phyloP scores from a whole-genome alignment of 108 stramenopile genomes.

The Cylindrotheca closterium region DNA sequence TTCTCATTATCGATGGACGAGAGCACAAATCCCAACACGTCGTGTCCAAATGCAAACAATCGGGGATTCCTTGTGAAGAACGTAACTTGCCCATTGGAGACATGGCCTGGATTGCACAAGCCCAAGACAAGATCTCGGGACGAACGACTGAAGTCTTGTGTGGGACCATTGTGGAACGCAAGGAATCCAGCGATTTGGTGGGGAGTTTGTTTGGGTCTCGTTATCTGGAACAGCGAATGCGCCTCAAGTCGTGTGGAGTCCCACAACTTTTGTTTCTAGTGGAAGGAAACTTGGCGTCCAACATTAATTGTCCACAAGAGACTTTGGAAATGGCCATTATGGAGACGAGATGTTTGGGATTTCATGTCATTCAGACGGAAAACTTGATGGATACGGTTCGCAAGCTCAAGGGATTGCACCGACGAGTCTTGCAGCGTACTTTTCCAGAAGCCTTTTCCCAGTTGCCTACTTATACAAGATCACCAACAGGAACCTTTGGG shows the following conservation, averaged over 20 bases:
- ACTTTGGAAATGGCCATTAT: slow-evolving; percentile 52
- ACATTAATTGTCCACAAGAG: slow-evolving; percentile 35
- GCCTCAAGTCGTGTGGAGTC: slow-evolving; percentile 46
- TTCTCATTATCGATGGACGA: slow-evolving; percentile 45
- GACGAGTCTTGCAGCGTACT: slow-evolving; percentile 51
- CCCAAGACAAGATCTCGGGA: neutral
- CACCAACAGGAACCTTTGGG: neutral
- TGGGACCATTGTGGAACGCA: slow-evolving; percentile 67
- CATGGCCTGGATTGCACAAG: slow-evolving; percentile 63
- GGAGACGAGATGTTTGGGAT: slow-evolving; percentile 51
- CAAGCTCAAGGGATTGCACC: slow-evolving; percentile 52
- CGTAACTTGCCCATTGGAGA: slow-evolving; percentile 62
- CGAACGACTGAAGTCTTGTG: slow-evolving; percentile 39
- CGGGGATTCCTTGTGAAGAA: slow-evolving; percentile 50
- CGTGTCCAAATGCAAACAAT: slow-evolving; percentile 24
- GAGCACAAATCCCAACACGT: slow-evolving; percentile 46
- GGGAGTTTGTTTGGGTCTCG: slow-evolving; percentile 46
- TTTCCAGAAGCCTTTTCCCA: slow-evolving; percentile 45
- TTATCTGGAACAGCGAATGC: slow-evolving; percentile 58
- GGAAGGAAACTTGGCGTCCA: slow-evolving; percentile 35
- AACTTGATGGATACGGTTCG: slow-evolving; percentile 47
- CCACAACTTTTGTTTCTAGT: slow-evolving; percentile 58
- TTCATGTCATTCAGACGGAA: slow-evolving; percentile 46
- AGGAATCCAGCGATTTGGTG: slow-evolving; percentile 43
- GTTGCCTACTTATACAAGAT: slow-evolving; percentile 20